Evolutionary conservation across 2,329 filamentous ascomycete species (phyloP), one percentile per base, ranked within the genome.

Genomic region (Colletotrichum nymphaeae): DNA sequence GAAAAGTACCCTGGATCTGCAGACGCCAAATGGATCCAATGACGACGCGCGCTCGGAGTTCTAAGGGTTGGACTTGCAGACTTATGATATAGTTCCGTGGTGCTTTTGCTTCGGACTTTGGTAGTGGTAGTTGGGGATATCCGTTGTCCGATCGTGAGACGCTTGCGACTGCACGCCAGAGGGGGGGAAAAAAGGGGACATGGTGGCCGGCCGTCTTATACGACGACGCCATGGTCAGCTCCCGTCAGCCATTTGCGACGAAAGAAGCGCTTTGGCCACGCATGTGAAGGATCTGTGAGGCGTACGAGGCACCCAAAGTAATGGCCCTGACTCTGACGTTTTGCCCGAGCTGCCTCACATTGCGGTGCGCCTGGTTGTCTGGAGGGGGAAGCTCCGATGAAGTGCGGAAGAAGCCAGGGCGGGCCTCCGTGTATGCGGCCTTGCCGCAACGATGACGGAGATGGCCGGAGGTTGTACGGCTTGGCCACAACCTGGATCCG

Each of bases 101-200:
- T 74, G 63, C 62, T 58, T 67, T 57, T 67, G 46, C 46, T 24
- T 66, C 73, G 73, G 73, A 70, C 70, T 69, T 24, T 58, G 24
- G 55, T 22, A 64, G 75, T 58, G 24, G 55, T 22, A 66, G 76
- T 80, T 80, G 79, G 79, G 79, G 78, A 80, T 79, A 77, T 81
- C 79, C 79, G 79, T 72, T 78, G 77, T 78, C 78, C 78, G 78
- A 52, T 62, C 49, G 63, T 63, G 55, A 72, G 67, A 75, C 63
- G 49, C 28, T 19, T 42, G 66, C 57, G 53, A 37, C 28, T 35
- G 30, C 28, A 53, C 22, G 22, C n/a, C 63, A 58, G 35, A 46
- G 30, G 11, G 14, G 24, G 58, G 9, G 30, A 32, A 6, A 32
- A 42, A 58, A 35, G 59, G 64, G 35, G 56, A 66, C 52, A 52